phyloP scores from a whole-genome alignment of 371 early-diverging fungal species.

The Rhizopus stolonifer region DNA sequence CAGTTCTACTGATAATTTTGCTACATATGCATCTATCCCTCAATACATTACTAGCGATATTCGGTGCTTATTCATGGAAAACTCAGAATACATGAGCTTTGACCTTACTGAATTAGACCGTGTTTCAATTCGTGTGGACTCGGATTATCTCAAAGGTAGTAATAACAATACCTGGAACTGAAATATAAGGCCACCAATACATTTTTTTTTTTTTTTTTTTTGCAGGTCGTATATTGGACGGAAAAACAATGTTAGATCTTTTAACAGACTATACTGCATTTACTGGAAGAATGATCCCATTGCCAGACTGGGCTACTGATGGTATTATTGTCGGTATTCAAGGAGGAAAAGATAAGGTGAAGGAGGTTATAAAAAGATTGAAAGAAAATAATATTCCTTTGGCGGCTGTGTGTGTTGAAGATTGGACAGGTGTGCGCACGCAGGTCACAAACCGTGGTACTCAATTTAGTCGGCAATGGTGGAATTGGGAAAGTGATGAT shows the following conservation, averaged over 20 bases:
- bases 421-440: conserved; percentile 50
- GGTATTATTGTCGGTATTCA: conserved; percentile 50
- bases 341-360: conserved; percentile 45
- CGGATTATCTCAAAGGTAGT: conserved; percentile 25
- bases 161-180: too few relatives aligned
- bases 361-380: conserved; percentile 27
- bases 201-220: neutral
- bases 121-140: conserved; percentile 39
- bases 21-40: conserved; percentile 50
- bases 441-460: conserved; percentile 24
- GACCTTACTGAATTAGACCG: conserved; percentile 44
- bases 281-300: conserved; percentile 45
- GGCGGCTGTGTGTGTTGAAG: conserved; percentile 46
- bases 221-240: conserved; percentile 44
- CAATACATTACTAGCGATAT: conserved; percentile 49
- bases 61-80: conserved; percentile 47
- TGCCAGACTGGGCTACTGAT: conserved; percentile 50
- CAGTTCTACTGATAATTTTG: conserved; percentile 26
- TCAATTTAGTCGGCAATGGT: conserved; percentile 39
- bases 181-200: too few relatives aligned
- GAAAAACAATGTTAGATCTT: conserved; percentile 41
- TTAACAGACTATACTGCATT: conserved; percentile 49
- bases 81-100: conserved; percentile 52
- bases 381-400: conserved; percentile 31
- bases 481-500: conserved; percentile 53